These are phyloP conservation scores for Bisporella sp. DNA, from an alignment of 2,329 filamentous ascomycete species.

Conservation along the genomic window DNA sequence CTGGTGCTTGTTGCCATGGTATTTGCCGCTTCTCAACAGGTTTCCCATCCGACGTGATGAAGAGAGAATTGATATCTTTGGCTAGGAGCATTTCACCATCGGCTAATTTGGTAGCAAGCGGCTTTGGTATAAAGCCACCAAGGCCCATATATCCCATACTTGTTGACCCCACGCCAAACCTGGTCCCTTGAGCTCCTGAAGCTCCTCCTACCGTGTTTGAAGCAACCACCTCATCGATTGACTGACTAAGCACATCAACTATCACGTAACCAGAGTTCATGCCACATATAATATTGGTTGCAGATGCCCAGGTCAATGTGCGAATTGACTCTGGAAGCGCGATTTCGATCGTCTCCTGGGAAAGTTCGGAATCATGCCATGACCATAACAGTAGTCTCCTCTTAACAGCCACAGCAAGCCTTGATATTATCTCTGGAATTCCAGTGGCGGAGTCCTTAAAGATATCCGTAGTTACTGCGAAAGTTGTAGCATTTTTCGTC, in stretches of 20 bases:
- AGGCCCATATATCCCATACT: conserved; percentile 98
- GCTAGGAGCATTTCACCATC: conserved; percentile 86
- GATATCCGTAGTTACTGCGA: conserved; percentile 93
- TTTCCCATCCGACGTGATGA: conserved; percentile 79
- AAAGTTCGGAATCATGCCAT: conserved; percentile 92
- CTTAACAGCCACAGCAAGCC: conserved; percentile 89
- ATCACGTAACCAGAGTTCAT: conserved; percentile 89
- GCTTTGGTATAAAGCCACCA: conserved; percentile 84
- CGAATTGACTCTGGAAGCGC: conserved; percentile 77
- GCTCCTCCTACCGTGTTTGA: conserved; percentile 64
- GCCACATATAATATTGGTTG: conserved; percentile 79
- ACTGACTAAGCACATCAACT: conserved; percentile 71
- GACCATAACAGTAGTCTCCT: conserved; percentile 84
- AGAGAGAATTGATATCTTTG: conserved; percentile 95
- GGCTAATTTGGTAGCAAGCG: conserved; percentile 73
- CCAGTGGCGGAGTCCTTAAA: conserved; percentile 81
- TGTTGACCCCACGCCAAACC: conserved; percentile 76
- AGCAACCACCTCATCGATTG: conserved; percentile 71
- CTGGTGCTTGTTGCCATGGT: conserved; percentile 84
- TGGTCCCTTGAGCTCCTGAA: conserved; percentile 42
- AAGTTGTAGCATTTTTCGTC: conserved; percentile 82
- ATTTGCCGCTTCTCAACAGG: conserved; percentile 75
- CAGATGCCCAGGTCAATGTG: conserved; percentile 84
- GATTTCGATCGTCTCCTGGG: conserved; percentile 66
- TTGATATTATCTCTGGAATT: conserved; percentile 87